These are phyloP conservation scores for Aspergillus novoparasiticus DNA, from an alignment of 2,329 filamentous ascomycete genomes.

Conservation along the genomic window DNA sequence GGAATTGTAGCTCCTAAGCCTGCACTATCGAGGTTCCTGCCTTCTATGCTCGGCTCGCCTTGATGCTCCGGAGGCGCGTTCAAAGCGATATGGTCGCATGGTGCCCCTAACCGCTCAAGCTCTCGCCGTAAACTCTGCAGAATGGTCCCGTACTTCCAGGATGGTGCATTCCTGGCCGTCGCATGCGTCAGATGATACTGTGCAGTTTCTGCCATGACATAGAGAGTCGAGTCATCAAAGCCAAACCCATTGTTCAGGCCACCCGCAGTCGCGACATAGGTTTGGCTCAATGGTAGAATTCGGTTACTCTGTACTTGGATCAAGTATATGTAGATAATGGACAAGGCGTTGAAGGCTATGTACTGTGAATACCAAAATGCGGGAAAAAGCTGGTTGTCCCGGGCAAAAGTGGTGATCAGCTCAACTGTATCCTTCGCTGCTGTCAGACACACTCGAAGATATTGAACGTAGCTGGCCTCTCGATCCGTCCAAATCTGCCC, in stretches of 20 bases:
- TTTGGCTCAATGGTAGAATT: slow-evolving; percentile 12
- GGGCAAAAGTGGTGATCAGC: slow-evolving; percentile 22
- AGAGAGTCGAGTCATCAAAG: slow-evolving; percentile 18
- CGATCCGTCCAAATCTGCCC: slow-evolving; percentile 21
- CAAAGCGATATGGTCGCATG: background rate
- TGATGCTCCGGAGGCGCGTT: background rate
- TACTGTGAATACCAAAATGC: slow-evolving; percentile 30
- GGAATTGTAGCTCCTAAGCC: background rate
- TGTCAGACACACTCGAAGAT: slow-evolving; percentile 19
- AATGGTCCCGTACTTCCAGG: slow-evolving; percentile 24
- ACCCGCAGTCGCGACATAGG: background rate
- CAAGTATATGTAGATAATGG: slow-evolving; percentile 25
- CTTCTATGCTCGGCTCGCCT: background rate
- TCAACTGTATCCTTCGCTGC: slow-evolving; percentile 23
- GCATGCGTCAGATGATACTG: slow-evolving; percentile 22
- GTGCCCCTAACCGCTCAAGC: slow-evolving; percentile 11
- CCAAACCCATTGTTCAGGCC: background rate
- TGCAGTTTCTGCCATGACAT: slow-evolving; percentile 19
- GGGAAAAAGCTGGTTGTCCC: slow-evolving; percentile 24
- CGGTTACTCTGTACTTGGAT: slow-evolving; percentile 23
- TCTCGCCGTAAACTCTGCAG: slow-evolving; percentile 22
- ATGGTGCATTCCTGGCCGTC: slow-evolving; percentile 22
- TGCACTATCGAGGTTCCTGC: background rate
- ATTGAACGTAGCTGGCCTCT: slow-evolving; percentile 12
- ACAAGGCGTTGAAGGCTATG: slow-evolving; percentile 27